Base-by-base conservation (phyloP, 2,329 filamentous ascomycete genomes). In the Botrytis paeoniae region DNA sequence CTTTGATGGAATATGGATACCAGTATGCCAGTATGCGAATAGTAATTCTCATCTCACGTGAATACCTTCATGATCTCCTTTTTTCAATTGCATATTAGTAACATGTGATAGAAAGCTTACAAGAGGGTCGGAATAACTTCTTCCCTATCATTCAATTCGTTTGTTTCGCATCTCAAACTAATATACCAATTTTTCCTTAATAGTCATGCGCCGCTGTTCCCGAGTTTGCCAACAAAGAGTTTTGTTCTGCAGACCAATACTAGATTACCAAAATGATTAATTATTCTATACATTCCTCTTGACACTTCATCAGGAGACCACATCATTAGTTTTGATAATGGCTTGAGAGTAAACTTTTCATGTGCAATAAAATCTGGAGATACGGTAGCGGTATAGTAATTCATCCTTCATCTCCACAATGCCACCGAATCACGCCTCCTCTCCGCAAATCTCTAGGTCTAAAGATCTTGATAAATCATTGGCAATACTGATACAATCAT, bases 91-190 rank as follows among this genome's bases (percentile, higher is more conserved):
- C 39, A 64, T 48, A 48, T 35, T 25, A 35, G 29, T 25, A 29
- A 35, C 62, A 65, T 65, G 62, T 65, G 62, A 65, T 65, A 25
- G 41, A 48, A 65, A 65, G n/a, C 41, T 35, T 43, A 65, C 62
- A 48, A 48, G 29, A 25, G 20, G 29, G 41, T 25, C 41, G 62
- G 41, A 65, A 48, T 48, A 65, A 65, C 41, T 65, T 65, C 62
- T 65, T 48, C 41, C 62, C 62, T 65, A 25, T 25, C 62, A 29
- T 65, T 16, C 45, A 29, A 65, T 65, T 65, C 62, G 62, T 48
- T 48, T 65, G 32, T 43, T 48, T 35, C 62, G 20, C 25, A 4
- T 39, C n/a, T 63, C 61, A 43, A 43, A 43, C 20, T n/a, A 29
- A 29, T 29, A 57, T 57, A 32, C 7, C 51, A 57, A 9, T 9